Conservation (phyloP, 1,139 yeast species). For the Candida frijolesensis region DNA sequence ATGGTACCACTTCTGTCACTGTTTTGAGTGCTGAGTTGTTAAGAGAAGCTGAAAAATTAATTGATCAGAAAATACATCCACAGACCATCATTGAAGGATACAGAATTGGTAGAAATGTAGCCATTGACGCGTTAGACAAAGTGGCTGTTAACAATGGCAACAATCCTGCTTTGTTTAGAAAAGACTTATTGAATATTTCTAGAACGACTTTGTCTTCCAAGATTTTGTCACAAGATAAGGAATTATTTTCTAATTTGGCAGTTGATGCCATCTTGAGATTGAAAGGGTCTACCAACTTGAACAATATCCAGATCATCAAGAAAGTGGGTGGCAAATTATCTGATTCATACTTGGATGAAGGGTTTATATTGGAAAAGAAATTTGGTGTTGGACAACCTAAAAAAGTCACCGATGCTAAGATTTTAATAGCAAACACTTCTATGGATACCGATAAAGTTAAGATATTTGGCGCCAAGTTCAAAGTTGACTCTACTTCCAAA, state of each 20-base stretch:
- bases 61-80: slow-evolving; percentile 94
- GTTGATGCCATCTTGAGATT: slow-evolving; percentile 93
- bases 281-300: slow-evolving; percentile 92
- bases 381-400: slow-evolving; percentile 96
- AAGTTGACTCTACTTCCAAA: slow-evolving; percentile 92
- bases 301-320: slow-evolving; percentile 90
- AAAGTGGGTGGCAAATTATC: slow-evolving; percentile 90
- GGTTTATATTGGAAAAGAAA: slow-evolving; percentile 85
- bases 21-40: slow-evolving; percentile 89
- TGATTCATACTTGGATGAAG: slow-evolving; percentile 94
- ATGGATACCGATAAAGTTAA: slow-evolving; percentile 98
- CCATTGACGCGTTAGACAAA: slow-evolving; percentile 75
- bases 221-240: slow-evolving; percentile 92
- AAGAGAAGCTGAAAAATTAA: slow-evolving; percentile 92
- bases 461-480: slow-evolving; percentile 96
- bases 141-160: slow-evolving; percentile 76
- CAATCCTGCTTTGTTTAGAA: slow-evolving; percentile 63
- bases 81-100: slow-evolving; percentile 97
- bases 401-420: slow-evolving; percentile 77
- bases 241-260: slow-evolving; percentile 83
- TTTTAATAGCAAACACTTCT: slow-evolving; percentile 91
- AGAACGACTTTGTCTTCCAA: slow-evolving; percentile 93
- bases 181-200: slow-evolving; percentile 84
- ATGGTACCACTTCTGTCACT: slow-evolving; percentile 98
- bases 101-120: slow-evolving; percentile 83